Percentiles rank a stretch among this genome's conserved stretches.
phyloP scores from a whole-genome alignment of 2,329 filamentous ascomycete species.

The Aspergillus niger region DNA sequence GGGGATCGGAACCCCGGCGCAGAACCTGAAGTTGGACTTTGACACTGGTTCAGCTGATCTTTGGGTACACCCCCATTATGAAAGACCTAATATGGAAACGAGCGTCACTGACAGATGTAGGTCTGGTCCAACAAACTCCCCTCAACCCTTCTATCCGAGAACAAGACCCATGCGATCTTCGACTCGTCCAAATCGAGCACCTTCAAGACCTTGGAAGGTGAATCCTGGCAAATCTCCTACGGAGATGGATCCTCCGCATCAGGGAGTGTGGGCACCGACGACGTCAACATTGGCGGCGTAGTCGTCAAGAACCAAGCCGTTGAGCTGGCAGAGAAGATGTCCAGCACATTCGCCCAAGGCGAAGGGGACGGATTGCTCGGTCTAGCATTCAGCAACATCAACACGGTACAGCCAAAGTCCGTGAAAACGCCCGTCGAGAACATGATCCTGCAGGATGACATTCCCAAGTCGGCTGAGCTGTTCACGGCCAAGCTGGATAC shows the following conservation, averaged over 20 bases:
- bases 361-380: conserved; percentile 67
- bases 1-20: conserved; percentile 64
- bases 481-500: conserved; percentile 67
- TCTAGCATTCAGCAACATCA: conserved; percentile 65
- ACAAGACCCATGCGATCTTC: conserved; percentile 56
- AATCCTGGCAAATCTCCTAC: conserved; percentile 67
- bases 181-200: conserved; percentile 63
- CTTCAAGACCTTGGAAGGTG: conserved; percentile 53
- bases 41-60: conserved; percentile 72
- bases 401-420: conserved; percentile 58
- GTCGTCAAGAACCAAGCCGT: conserved; percentile 63
- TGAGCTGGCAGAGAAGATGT: conserved; percentile 64
- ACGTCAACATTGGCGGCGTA: conserved; percentile 63
- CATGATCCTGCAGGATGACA: conserved; percentile 63
- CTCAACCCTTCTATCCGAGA: conserved; percentile 3
- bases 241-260: conserved; percentile 69
- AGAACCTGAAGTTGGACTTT: conserved; percentile 65
- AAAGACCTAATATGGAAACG: conserved; percentile 6
- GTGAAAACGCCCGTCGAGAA: conserved; percentile 68
- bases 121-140: conserved; percentile 13
- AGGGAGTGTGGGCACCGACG: conserved; percentile 66
- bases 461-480: conserved; percentile 56
- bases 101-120: not conserved
- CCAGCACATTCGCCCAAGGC: conserved; percentile 57
- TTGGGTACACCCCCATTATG: conserved; percentile 54